These are phyloP conservation scores for Plectosphaerella sp. DNA, from an alignment of 2,329 filamentous ascomycete species.

Conservation along the genomic window DNA sequence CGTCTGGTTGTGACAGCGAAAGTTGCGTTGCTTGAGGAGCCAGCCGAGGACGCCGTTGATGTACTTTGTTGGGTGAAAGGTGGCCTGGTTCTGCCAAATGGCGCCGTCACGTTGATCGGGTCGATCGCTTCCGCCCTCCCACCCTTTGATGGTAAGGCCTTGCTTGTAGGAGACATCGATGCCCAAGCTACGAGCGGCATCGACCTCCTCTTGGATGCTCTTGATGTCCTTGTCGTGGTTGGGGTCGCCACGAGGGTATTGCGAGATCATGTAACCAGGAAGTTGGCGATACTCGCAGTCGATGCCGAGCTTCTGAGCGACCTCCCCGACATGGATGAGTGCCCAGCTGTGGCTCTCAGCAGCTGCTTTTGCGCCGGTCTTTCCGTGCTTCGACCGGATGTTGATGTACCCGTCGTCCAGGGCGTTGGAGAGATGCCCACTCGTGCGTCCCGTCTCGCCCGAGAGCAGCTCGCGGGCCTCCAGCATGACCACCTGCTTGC, in stretches of 20 bases:
- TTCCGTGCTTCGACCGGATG: constrained; percentile 48
- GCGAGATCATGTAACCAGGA: constrained; percentile 44
- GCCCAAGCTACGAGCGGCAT: constrained; percentile 36
- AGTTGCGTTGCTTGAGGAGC: constrained; percentile 46
- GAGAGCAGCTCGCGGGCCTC: constrained; percentile 50
- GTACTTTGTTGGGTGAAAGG: constrained; percentile 55
- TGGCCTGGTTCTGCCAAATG: constrained; percentile 42
- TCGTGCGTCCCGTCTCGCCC: constrained; percentile 49
- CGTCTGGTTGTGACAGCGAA: constrained; percentile 47
- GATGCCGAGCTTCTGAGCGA: constrained; percentile 42
- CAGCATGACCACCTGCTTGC: constrained; percentile 43
- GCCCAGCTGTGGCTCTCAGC: constrained; percentile 53
- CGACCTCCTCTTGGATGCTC: constrained; percentile 38
- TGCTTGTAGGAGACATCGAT: constrained; percentile 36
- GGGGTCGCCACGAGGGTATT: constrained; percentile 34
- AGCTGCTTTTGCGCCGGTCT: constrained; percentile 39
- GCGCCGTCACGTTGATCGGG: constrained; percentile 46
- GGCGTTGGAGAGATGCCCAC: constrained; percentile 48
- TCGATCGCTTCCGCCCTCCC: constrained; percentile 32
- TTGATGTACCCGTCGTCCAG: constrained; percentile 48
- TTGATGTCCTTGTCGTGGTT: constrained; percentile 41
- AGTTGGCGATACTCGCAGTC: constrained; percentile 52
- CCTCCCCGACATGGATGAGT: constrained; percentile 43
- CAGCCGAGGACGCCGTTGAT: constrained; percentile 46
- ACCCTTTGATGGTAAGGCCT: constrained; percentile 42